Conservation (phyloP, 2,329 filamentous ascomycete genomes). For the Zalaria sp. region DNA sequence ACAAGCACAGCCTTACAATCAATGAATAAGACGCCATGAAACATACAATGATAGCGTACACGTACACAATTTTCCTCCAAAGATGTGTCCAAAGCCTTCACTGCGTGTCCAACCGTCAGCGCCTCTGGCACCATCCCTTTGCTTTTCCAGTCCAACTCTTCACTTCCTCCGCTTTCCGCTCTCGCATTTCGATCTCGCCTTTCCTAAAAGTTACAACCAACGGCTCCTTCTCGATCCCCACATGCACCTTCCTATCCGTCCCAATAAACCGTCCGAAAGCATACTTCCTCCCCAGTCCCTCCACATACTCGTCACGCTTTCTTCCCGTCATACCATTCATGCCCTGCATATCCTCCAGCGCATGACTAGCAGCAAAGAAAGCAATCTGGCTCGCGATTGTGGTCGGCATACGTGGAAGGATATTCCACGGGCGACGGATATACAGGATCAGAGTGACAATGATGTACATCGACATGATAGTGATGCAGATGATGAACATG, state of each 20-base stretch:
- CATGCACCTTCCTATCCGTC: constrained; percentile 29
- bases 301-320: constrained; percentile 9
- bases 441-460: constrained; percentile 32
- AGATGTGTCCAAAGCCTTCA: no score
- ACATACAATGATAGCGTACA: no score
- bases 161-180: no score
- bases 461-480: constrained; percentile 30
- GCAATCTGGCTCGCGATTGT: constrained; percentile 34
- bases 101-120: no score
- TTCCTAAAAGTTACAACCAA: constrained; percentile 12
- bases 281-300: constrained; percentile 15
- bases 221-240: constrained; percentile 38
- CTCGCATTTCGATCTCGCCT: no score
- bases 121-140: no score
- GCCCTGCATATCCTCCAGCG: constrained; percentile 21
- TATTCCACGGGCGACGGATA: constrained; percentile 21
- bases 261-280: constrained; percentile 39
- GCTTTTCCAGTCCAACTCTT: no score
- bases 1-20: no score
- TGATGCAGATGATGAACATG: constrained; percentile 32
- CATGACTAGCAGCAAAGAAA: constrained; percentile 33
- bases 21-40: no score
- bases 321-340: constrained; percentile 12
- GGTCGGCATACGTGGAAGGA: constrained; percentile 38
- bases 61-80: no score